These are phyloP conservation scores for slime mould (Dictyostelium discoideum) DNA, from an alignment of 78 protist genomes.

Conservation along the genomic window DNA sequence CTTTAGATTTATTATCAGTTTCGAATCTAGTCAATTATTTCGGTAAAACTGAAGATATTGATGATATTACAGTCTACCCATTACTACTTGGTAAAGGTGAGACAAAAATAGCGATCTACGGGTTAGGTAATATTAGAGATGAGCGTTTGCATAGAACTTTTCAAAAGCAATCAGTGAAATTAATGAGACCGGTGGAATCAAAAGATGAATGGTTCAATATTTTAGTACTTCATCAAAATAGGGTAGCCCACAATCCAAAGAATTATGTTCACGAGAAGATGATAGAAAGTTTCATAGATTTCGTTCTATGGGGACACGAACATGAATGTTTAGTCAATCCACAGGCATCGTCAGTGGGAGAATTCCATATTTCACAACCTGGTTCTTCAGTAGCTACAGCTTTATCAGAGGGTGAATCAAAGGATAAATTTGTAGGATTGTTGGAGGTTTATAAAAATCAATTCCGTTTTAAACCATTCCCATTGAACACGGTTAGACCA, in stretches of 20 bases:
- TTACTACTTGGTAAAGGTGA: slow-evolving; percentile 89
- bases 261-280: slow-evolving; percentile 88
- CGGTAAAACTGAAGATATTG: slow-evolving; percentile 88
- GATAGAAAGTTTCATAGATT: slow-evolving; percentile 91
- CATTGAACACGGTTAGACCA: slow-evolving; percentile 87
- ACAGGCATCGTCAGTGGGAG: slow-evolving; percentile 30
- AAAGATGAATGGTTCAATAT: slow-evolving; percentile 96
- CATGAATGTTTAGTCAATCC: slow-evolving; percentile 92
- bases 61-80: slow-evolving; percentile 91
- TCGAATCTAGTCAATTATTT: slow-evolving; percentile 95
- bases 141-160: slow-evolving; percentile 95
- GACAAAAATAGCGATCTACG: slow-evolving; percentile 96
- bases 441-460: slow-evolving; percentile 74
- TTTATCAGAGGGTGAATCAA: slow-evolving; percentile 90
- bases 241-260: slow-evolving; percentile 82
- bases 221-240: slow-evolving; percentile 97
- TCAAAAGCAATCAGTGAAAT: slow-evolving; percentile 63
- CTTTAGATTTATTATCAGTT: slow-evolving; percentile 93
- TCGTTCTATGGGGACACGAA: slow-evolving; percentile 99
- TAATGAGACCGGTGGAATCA: slow-evolving; percentile 86
- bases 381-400: slow-evolving; percentile 96
- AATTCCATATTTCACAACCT: slow-evolving; percentile 92
- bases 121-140: slow-evolving; percentile 97
- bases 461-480: slow-evolving; percentile 65
- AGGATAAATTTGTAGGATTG: slow-evolving; percentile 91